Base-by-base conservation (phyloP, 768 basidiomycete species). In the Sistotremastrum niveocremeum region DNA sequence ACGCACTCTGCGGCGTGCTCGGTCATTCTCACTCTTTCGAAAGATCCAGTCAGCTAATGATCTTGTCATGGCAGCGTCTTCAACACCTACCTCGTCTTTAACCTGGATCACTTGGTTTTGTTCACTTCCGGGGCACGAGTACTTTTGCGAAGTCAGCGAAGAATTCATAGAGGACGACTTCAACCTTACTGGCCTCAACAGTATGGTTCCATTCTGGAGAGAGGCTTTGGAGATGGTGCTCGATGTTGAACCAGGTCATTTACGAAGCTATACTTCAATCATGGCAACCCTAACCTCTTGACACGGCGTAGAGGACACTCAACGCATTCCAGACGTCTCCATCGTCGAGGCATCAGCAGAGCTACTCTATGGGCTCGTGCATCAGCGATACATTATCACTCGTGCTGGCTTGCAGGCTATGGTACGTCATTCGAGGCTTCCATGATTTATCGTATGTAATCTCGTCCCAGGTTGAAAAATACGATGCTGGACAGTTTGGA, bases 141-240 rank as follows among this genome's bases (percentile, higher is more conserved):
- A 95, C 69, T 97, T 95, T 61, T 93, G 89, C 64, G 93, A 95
- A 67, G 93, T 97, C 41, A 82, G 88, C 48, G 93, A 95, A 60
- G 95, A 99, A 61, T 99, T 98, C 64, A 98, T 99, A 62, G 90
- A 98, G 62, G 95, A 99, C 65, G 89, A 98, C 60, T 99, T 99
- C 70, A 99, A 99, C 67, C 71, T 99, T 36, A 99, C 95, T 4
- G 95, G 95, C 5, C 65, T 99, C 61, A 94, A 91, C 58, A 75
- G 76, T 33, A 81, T 93, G 81, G 95, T 98, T 11, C 95, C 95
- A 6, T 99, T 99, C 61, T 99, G 94, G 90, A 98, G 97, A 62
- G 95, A 99, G 62, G 95, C 95, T 39, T 86, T 99, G 83, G 95
- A 99, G 68, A 99, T 99, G 95, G 90, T 99, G 10, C 65, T 99